Base-by-base conservation (phyloP, 2,329 filamentous ascomycete genomes). In the Coleophoma crateriformis region DNA sequence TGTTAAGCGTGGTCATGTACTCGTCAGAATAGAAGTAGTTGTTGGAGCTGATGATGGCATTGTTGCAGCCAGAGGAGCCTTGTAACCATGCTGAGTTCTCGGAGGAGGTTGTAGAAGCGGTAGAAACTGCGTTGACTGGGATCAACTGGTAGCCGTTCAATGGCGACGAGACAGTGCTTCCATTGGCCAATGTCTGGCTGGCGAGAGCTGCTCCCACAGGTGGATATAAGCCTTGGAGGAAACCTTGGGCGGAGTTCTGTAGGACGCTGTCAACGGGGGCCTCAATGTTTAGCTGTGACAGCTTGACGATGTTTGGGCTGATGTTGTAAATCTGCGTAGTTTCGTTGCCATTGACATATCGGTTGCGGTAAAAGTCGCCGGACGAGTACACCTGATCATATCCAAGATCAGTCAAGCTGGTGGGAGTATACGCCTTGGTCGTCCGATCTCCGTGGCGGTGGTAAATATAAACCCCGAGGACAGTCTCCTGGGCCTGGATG, bases 361-460 rank as follows among this genome's bases (percentile, higher is more conserved):
- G 84, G 58, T 75, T 71, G 59, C 88, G 85, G 70, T 86, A 96
- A 76, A 85, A 92, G 50, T 73, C 67, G 53, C 89, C 91, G 0
- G 86, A 84, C 43, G 76, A 73, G 68, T 82, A 85, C 58, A 90
- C 82, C 71, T 96, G 76, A 44, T 78, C 71, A 64, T 91, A 90
- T 33, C 91, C 91, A 46, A 96, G 77, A 52, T 85, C 77, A 12
- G 91, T 96, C 65, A 96, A 71, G 57, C 78, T 77, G 27, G 88
- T 82, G 12, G 87, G 86, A 42, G 82, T 74, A 54, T 81, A 82
- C 15, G 81, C 75, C 72, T 95, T 96, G 55, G 88, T 72, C 1
- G 90, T 92, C 49, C 91, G 83, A 68, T 96, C 91, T 50, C 91
- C 91, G 71, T 96, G 91, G 42, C 91, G 87, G 59, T 89, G 83